Evolutionary conservation across 2,329 filamentous ascomycete genomes (phyloP), one percentile per base, ranked within the genome.

Genomic region (Phaeoacremonium minimum): DNA sequence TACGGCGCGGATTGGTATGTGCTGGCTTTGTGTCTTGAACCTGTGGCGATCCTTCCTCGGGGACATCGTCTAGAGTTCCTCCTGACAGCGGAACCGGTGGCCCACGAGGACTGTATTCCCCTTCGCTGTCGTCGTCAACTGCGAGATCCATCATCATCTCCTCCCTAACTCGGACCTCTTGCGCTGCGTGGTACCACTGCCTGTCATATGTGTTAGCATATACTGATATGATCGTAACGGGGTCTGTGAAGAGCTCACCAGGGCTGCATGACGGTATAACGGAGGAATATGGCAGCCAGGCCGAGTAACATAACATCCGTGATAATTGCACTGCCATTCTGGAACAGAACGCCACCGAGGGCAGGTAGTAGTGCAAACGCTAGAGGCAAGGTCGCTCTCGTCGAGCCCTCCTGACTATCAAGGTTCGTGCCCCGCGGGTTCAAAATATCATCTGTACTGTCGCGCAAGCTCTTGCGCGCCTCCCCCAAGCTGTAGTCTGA

Each of bases 221-320:
- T n/a, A n/a, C n/a, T n/a, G n/a, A n/a, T n/a, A n/a, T n/a, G n/a
- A n/a, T n/a, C n/a, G n/a, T n/a, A n/a, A n/a, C n/a, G n/a, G n/a
- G n/a, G n/a, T n/a, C n/a, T n/a, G n/a, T n/a, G 5, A 35, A 14
- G 35, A 30, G 48, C 75, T 56, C 67, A 90, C 90, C 91, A 97
- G 49, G 91, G 91, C 47, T 93, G 71, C 38, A 87, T 83, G 30
- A 96, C 84, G 33, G 87, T 90, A 87, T 89, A 96, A 56, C 95
- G 90, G 43, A 97, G 68, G 52, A 96, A 94, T 30, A 96, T 75
- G 5, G 84, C 87, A 3, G 87, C 86, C 43, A 97, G 61, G 4
- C 76, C 80, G 19, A 97, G 64, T 20, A 97, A 69, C 49, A 93
- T 83, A 18, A 95, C 63, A 59, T 97, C 91, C 1, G 89, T 95